Evolutionary conservation across 1,284 basidiomycete genomes (phyloP).

Genomic region (Ganoderma resinaceum): DNA sequence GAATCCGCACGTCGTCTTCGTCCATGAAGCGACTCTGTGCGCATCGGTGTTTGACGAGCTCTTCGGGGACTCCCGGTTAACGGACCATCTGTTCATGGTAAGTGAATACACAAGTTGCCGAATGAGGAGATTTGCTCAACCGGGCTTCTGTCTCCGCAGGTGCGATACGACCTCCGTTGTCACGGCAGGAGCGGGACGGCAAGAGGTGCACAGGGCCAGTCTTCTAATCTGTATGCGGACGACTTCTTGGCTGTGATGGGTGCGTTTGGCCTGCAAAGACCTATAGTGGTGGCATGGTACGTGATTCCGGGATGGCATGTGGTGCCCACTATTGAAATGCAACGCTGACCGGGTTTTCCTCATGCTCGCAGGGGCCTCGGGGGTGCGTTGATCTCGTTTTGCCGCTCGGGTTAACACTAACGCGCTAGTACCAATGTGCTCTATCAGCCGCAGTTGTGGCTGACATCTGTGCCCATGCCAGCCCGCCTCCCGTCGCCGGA

Average conservation of each 20-base stretch:
- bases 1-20: slow-evolving; percentile 47
- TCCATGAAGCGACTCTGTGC: slow-evolving; percentile 45
- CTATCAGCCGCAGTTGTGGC: slow-evolving; percentile 30
- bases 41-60: slow-evolving; percentile 43
- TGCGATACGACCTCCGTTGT: slow-evolving; percentile 43
- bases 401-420: neutral
- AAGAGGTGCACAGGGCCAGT: slow-evolving; percentile 27
- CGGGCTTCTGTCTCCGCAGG: slow-evolving; percentile 26
- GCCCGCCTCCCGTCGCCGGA: slow-evolving; percentile 28
- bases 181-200: slow-evolving; percentile 40
- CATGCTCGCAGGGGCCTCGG: slow-evolving; percentile 8
- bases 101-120: slow-evolving; percentile 12
- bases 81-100: slow-evolving; percentile 44
- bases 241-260: slow-evolving; percentile 38
- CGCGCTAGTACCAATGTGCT: neutral
- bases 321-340: neutral
- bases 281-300: slow-evolving; percentile 39
- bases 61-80: slow-evolving; percentile 39
- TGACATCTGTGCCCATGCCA: slow-evolving; percentile 32
- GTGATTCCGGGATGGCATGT: slow-evolving; percentile 17
- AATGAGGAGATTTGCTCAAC: slow-evolving; percentile 2
- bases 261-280: slow-evolving; percentile 35
- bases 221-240: slow-evolving; percentile 34
- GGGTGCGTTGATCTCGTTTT: slow-evolving; percentile 7
- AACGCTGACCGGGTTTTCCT: neutral